A percentile compares a stretch with the other conserved stretches of the same genome.
Evolutionary conservation across 1,284 basidiomycete species (phyloP).

Genomic region (Tylopilus sp.): DNA sequence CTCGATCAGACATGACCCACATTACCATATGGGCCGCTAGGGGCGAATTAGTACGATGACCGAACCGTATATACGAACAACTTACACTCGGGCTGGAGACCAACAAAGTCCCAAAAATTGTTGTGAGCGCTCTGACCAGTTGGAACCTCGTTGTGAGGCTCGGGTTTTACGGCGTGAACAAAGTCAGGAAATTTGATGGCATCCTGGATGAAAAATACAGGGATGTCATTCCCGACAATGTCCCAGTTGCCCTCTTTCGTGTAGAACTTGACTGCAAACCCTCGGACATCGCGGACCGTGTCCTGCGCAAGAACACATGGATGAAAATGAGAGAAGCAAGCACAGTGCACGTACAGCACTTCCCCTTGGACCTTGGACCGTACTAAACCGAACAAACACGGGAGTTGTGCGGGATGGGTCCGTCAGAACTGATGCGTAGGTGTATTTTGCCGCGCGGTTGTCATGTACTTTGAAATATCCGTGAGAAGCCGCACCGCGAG

Average conservation of each 20-base stretch:
- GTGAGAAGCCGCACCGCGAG: constrained; percentile 76
- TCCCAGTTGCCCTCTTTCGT: constrained; percentile 81
- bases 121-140: constrained; percentile 68
- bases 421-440: constrained; percentile 63
- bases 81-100: constrained; percentile 58
- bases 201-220: constrained; percentile 83
- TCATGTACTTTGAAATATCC: constrained; percentile 75
- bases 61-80: background rate
- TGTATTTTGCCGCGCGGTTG: constrained; percentile 57
- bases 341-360: constrained; percentile 46
- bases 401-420: constrained; percentile 68
- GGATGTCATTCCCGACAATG: constrained; percentile 71
- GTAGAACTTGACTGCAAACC: constrained; percentile 79
- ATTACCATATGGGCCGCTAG: constrained; percentile 72
- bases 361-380: constrained; percentile 72
- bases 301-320: constrained; percentile 40
- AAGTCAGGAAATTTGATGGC: constrained; percentile 82
- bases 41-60: constrained; percentile 17
- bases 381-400: constrained; percentile 76
- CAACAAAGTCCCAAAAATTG: constrained; percentile 80
- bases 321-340: background rate
- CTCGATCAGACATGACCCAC: constrained; percentile 81
- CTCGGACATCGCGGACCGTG: constrained; percentile 78
- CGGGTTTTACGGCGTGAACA: constrained; percentile 75
- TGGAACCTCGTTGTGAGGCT: constrained; percentile 71